A percentile compares a stretch with the other conserved stretches of the same genome.
phyloP scores from a whole-genome alignment of 1,284 basidiomycete species.

The Trametes sp. region DNA sequence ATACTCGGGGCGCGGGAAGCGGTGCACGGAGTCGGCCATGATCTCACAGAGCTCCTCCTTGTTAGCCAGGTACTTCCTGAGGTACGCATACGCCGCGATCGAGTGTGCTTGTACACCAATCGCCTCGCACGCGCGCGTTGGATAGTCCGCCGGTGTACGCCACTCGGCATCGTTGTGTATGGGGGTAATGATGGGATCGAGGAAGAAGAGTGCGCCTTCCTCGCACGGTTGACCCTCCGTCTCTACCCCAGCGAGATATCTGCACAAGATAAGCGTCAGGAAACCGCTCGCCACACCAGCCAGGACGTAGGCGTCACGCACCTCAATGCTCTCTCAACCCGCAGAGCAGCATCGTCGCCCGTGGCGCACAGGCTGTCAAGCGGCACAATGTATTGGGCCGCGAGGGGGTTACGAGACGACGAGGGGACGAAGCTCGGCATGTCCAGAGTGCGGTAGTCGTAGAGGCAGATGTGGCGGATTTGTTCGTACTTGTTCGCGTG shows the following conservation, averaged over 20 bases:
- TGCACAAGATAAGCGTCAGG: not conserved
- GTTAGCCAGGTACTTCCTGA: not conserved
- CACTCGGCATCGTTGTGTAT: not conserved
- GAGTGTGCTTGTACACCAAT: not conserved
- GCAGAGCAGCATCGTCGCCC: not conserved
- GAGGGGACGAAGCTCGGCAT: not conserved
- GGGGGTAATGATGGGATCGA: constrained; percentile 2
- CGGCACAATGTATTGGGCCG: not conserved
- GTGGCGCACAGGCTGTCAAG: not conserved
- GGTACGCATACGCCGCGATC: constrained; percentile 1
- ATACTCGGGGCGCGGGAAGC: not conserved
- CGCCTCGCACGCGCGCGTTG: not conserved
- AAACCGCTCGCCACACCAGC: no score
- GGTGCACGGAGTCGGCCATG: not conserved
- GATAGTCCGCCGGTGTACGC: not conserved
- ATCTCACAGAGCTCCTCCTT: not conserved
- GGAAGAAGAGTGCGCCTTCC: constrained; percentile 1
- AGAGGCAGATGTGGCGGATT: not conserved
- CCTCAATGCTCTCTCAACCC: not conserved
- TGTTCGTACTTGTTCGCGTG: not conserved
- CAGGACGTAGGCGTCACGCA: not conserved
- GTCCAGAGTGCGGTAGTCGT: not conserved
- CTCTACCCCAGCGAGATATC: not conserved
- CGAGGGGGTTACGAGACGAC: not conserved
- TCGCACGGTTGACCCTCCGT: not conserved